A percentile compares a stretch with the other conserved stretches of the same genome.
Conservation (phyloP, 257 asterid genomes). For the Nicotiana attenuata region DNA sequence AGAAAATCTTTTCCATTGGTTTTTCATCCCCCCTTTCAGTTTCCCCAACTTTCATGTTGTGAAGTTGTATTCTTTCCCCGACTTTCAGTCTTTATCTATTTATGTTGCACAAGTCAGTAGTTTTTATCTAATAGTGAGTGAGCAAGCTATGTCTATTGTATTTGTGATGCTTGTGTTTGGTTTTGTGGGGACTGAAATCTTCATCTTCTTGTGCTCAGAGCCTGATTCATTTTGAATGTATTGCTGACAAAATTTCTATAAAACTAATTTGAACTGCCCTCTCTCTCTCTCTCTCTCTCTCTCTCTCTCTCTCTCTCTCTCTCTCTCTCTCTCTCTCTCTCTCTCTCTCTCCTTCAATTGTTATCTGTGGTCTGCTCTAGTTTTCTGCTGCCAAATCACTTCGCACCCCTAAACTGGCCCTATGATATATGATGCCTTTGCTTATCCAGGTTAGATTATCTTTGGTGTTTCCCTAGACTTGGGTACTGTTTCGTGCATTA, state of each 20-base stretch:
- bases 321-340: neutral
- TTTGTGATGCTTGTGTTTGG: neutral
- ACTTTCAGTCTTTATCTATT: neutral
- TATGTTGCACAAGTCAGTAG: neutral
- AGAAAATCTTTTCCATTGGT: neutral
- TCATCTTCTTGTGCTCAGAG: neutral
- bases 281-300: neutral
- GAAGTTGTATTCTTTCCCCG: neutral
- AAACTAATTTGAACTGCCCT: neutral
- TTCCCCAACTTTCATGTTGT: neutral
- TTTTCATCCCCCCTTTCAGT: neutral
- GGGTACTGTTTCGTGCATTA: neutral
- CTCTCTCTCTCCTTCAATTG: neutral
- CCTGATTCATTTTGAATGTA: neutral
- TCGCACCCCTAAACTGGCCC: neutral
- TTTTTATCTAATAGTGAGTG: neutral
- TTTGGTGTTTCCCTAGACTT: neutral
- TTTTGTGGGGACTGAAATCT: neutral
- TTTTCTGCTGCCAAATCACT: slow-evolving; percentile 4
- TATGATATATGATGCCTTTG: neutral
- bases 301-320: neutral
- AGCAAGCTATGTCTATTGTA: neutral
- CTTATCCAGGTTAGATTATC: neutral
- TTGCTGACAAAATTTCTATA: neutral
- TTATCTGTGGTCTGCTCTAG: neutral